A percentile compares a stretch with the other conserved stretches of the same genome.
Conservation (phyloP, 768 basidiomycete species). For the Tricholoma furcatifolium region DNA sequence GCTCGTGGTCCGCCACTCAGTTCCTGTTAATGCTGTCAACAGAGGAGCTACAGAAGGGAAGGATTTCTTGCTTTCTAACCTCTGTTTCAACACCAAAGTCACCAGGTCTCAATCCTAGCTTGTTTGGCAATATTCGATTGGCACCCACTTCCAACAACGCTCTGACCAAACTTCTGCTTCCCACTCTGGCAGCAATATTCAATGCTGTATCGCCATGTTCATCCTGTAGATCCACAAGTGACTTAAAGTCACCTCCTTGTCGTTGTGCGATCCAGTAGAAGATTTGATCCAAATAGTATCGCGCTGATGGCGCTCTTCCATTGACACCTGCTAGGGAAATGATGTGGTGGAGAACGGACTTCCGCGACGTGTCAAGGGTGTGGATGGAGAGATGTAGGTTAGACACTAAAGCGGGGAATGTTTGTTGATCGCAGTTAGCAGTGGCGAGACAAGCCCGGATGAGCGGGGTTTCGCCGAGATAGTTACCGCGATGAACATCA, state of each 20-base stretch:
- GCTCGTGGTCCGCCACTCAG: constrained; percentile 66
- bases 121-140: constrained; percentile 85
- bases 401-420: constrained; percentile 65
- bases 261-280: constrained; percentile 82
- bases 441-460: constrained; percentile 91
- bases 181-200: constrained; percentile 93
- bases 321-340: constrained; percentile 89
- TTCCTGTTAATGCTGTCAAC: constrained; percentile 42
- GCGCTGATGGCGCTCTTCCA: constrained; percentile 78
- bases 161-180: constrained; percentile 83
- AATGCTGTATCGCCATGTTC: constrained; percentile 94
- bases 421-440: constrained; percentile 77
- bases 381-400: constrained; percentile 73
- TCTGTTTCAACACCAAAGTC: constrained; percentile 96
- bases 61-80: constrained; percentile 40
- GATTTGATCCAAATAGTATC: constrained; percentile 90
- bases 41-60: neutral
- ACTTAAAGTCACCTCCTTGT: constrained; percentile 73
- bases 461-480: constrained; percentile 91
- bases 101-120: constrained; percentile 87
- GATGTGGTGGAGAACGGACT: constrained; percentile 90
- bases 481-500: constrained; percentile 89
- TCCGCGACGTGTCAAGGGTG: constrained; percentile 84
- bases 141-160: constrained; percentile 91
- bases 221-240: constrained; percentile 88